Evolutionary conservation across 176 grass and related monocot genomes (phyloP).

Genomic region (Ampelocalamus luodianensis): DNA sequence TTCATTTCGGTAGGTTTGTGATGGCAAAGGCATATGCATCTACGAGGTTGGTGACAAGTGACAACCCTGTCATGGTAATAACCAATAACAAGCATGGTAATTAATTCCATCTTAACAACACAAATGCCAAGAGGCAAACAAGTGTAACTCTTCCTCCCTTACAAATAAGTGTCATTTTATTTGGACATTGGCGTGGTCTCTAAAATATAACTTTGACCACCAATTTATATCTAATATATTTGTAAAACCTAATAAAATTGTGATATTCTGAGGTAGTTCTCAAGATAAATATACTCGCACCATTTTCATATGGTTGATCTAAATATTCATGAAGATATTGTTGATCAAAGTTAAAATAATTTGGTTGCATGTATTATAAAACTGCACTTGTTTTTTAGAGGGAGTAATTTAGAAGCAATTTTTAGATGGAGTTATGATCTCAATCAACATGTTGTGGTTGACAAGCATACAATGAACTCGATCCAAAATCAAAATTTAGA

Average conservation of each 20-base stretch:
- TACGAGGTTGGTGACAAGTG: constrained; percentile 32
- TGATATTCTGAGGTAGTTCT: not conserved
- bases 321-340: not conserved
- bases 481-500: not conserved
- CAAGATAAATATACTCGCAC: not conserved
- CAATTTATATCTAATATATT: not conserved
- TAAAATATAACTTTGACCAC: not conserved
- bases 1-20: constrained; percentile 51
- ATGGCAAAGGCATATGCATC: constrained; percentile 23
- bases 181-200: not conserved
- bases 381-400: not conserved
- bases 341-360: not conserved
- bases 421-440: not conserved
- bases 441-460: not conserved
- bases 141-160: not conserved
- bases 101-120: constrained; percentile 1
- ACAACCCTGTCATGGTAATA: constrained; percentile 7
- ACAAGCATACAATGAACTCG: not conserved
- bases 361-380: not conserved
- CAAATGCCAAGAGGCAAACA: not conserved
- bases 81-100: not conserved
- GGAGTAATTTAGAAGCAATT: not conserved
- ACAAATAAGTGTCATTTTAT: not conserved
- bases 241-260: not conserved
- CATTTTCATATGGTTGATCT: not conserved